phyloP scores from a whole-genome alignment of 176 grass and related monocot species.

The Ensete glaucum region DNA sequence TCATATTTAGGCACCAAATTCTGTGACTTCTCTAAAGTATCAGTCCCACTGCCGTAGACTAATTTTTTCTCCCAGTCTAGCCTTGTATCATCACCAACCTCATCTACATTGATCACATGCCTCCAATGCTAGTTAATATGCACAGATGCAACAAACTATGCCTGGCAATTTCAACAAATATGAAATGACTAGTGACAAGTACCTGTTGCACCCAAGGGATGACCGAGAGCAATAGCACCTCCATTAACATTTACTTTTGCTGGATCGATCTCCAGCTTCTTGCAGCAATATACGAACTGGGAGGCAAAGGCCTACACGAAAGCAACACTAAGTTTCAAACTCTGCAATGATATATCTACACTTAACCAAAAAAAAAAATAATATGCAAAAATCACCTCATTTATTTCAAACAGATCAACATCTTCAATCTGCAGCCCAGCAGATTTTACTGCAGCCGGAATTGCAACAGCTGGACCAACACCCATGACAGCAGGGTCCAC shows the following conservation, averaged over 20 bases:
- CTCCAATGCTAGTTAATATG: no score
- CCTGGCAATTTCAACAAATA: background rate
- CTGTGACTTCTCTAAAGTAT: no score
- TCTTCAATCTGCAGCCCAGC: constrained; percentile 88
- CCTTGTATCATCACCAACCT: no score
- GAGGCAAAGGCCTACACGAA: constrained; percentile 74
- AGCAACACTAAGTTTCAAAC: background rate
- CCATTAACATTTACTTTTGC: constrained; percentile 93
- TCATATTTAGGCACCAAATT: no score
- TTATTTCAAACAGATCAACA: constrained; percentile 94
- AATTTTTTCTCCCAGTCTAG: no score
- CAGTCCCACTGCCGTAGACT: no score
- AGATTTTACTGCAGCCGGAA: constrained; percentile 91
- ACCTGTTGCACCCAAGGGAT: constrained; percentile 94
- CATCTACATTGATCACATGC: no score
- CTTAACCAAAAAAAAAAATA: background rate
- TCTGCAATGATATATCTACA: background rate
- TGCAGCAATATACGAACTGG: constrained; percentile 79
- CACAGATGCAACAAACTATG: no score
- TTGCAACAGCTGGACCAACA: constrained; percentile 79
- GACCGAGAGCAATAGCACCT: constrained; percentile 84
- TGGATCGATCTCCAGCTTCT: constrained; percentile 65
- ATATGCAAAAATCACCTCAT: constrained; percentile 43
- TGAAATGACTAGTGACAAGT: background rate
- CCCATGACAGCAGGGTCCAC: constrained; percentile 97